These are phyloP conservation scores for Candida sithepensis DNA, from an alignment of 805 yeast genomes.

Conservation along the genomic window DNA sequence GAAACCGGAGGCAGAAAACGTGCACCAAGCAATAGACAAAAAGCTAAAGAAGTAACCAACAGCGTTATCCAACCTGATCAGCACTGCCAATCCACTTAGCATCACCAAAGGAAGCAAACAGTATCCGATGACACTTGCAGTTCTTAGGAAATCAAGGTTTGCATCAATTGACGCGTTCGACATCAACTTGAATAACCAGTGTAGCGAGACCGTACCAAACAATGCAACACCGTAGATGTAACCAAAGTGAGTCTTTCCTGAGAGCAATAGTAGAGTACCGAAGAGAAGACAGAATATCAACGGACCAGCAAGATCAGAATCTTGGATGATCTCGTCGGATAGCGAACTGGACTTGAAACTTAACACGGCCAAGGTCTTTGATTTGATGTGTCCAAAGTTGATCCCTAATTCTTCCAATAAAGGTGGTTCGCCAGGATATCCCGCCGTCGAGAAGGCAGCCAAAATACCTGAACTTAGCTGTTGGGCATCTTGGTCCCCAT, in stretches of 20 bases:
- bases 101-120: constrained; percentile 87
- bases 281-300: constrained; percentile 81
- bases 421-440: constrained; percentile 95
- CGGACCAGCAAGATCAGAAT: constrained; percentile 95
- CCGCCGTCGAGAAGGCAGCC: constrained; percentile 90
- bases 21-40: constrained; percentile 81
- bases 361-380: constrained; percentile 81
- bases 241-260: constrained; percentile 96
- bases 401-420: constrained; percentile 90
- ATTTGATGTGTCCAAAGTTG: constrained; percentile 81
- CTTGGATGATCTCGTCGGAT: constrained; percentile 75
- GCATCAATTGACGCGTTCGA: constrained; percentile 44
- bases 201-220: constrained; percentile 83
- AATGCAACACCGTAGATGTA: constrained; percentile 95
- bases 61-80: constrained; percentile 63
- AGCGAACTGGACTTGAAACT: constrained; percentile 61
- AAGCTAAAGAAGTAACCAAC: constrained; percentile 69
- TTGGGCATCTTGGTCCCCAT: constrained; percentile 27
- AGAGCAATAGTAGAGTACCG: constrained; percentile 74
- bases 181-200: constrained; percentile 84
- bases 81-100: constrained; percentile 67
- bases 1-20: constrained; percentile 89
- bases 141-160: constrained; percentile 54
- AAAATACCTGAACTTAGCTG: constrained; percentile 69
- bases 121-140: constrained; percentile 91